These are phyloP conservation scores for Pugionium cornutum DNA, from an alignment of 345 rosid genomes.

Conservation along the genomic window DNA sequence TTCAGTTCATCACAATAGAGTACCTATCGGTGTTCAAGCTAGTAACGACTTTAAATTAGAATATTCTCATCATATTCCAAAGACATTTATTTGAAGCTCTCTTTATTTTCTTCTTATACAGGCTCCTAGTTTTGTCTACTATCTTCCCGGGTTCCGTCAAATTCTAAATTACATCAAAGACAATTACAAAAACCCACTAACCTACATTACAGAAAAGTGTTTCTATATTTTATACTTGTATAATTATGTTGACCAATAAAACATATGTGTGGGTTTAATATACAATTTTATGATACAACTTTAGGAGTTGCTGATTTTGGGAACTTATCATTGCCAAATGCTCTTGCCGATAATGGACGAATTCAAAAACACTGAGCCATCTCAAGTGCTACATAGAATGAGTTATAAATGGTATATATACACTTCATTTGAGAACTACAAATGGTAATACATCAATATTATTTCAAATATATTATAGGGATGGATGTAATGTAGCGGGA, in stretches of 20 bases:
- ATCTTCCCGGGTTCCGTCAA: conserved; percentile 32
- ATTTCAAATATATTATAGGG: conserved; percentile 1
- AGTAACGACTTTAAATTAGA: background rate
- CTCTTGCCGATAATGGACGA: conserved; percentile 32
- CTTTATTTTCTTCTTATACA: background rate
- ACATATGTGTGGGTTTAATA: background rate
- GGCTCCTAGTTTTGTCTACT: conserved; percentile 25
- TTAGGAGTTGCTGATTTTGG: too few relatives aligned
- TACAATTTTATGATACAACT: background rate
- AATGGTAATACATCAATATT: background rate
- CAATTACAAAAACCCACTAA: conserved; percentile 31
- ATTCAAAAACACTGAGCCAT: conserved; percentile 35
- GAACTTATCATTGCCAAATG: conserved; percentile 9
- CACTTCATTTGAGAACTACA: background rate
- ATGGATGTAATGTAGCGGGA: conserved; percentile 34
- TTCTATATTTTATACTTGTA: conserved; percentile 13
- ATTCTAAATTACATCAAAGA: conserved; percentile 29
- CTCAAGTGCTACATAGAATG: conserved; percentile 33
- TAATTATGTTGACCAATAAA: background rate
- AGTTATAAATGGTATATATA: too few relatives aligned
- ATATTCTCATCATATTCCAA: background rate
- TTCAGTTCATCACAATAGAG: conserved; percentile 4
- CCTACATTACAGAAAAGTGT: conserved; percentile 15
- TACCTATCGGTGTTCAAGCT: conserved; percentile 11
- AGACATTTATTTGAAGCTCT: background rate